Conservation (phyloP, 2,329 filamentous ascomycete species). For the Zelopaecilomyces penicillatus region DNA sequence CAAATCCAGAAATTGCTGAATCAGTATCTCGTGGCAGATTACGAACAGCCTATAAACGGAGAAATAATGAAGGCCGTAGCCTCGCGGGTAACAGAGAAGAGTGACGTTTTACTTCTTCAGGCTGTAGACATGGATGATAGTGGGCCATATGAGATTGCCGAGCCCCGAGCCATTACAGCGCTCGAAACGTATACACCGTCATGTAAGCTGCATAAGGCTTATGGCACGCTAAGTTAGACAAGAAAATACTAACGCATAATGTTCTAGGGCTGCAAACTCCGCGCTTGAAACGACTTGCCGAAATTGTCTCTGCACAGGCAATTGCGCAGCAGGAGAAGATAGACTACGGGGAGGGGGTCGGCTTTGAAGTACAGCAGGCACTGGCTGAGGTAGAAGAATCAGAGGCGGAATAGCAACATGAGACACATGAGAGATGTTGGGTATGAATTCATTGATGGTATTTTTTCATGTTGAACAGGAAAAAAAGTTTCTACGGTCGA, state of each 20-base stretch:
- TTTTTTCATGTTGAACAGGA: too few species aligned
- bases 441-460: too few species aligned
- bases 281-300: conserved; percentile 87
- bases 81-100: conserved; percentile 94
- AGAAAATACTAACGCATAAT: conserved; percentile 18
- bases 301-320: conserved; percentile 94
- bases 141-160: conserved; percentile 95
- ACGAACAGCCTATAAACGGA: conserved; percentile 98
- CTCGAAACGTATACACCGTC: conserved; percentile 97
- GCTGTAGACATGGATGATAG: conserved; percentile 99
- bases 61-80: conserved; percentile 99
- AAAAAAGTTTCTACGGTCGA: too few species aligned
- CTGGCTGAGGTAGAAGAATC: conserved; percentile 44
- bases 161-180: conserved; percentile 90
- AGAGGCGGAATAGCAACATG: conserved; percentile 10
- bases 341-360: conserved; percentile 42
- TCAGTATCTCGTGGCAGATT: conserved; percentile 96
- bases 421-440: too few species aligned
- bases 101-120: conserved; percentile 84
- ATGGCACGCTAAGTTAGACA: not conserved
- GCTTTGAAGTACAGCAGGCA: conserved; percentile 42
- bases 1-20: conserved; percentile 99
- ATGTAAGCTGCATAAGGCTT: conserved; percentile 50
- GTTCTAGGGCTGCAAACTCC: conserved; percentile 87
- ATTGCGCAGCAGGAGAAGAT: conserved; percentile 90